Evolutionary conservation across 106 monocot species (phyloP), one percentile per base, ranked within the genome.

Genomic region (Allium fistulosum): DNA sequence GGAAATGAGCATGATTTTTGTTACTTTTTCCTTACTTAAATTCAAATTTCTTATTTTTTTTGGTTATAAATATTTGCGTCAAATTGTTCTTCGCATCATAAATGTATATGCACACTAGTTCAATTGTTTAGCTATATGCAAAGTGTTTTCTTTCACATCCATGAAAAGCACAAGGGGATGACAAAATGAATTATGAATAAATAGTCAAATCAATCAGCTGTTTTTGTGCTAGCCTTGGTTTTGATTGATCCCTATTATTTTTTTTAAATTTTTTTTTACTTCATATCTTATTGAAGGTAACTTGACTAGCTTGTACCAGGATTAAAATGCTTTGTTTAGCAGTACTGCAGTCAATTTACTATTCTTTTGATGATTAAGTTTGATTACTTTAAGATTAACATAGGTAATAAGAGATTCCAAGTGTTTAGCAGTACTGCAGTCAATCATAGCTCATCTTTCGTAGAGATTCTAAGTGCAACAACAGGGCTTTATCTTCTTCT

Each of bases 381-480:
- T 65, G 17, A 26, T 18, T 53, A 18, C 7, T 63, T 63, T 47
- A 22, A 63, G 46, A 11, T 48, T 63, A 63, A 50, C 8, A 0
- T 49, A 57, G 12, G 10, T 12, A 6, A 27, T 53, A 28, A 61
- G 67, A 68, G 59, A 68, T 68, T 68, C 68, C 61, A 45, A 60
- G 55, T 75, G 60, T 61, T 75, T 17, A 51, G 22, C 53, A 68
- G 59, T 59, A 75, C 67, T 67, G 68, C 66, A 75, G 60, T 51
- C 51, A 75, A 52, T 68, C 60, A 68, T 66, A 75, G 17, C 67
- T 67, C 75, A 59, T 70, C 9, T 37, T n/a, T n/a, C 26, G 60
- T 16, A 51, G 16, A 47, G 75, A 59, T 45, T 45, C 48, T 48
- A 10, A 17, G 50, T 61, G 59, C 75, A 59, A 75, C 50, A 48